Percentiles rank a stretch among this genome's conserved stretches.
These are phyloP conservation scores for Diaporthe vexans DNA, from an alignment of 2,329 filamentous ascomycete genomes.

Conservation along the genomic window DNA sequence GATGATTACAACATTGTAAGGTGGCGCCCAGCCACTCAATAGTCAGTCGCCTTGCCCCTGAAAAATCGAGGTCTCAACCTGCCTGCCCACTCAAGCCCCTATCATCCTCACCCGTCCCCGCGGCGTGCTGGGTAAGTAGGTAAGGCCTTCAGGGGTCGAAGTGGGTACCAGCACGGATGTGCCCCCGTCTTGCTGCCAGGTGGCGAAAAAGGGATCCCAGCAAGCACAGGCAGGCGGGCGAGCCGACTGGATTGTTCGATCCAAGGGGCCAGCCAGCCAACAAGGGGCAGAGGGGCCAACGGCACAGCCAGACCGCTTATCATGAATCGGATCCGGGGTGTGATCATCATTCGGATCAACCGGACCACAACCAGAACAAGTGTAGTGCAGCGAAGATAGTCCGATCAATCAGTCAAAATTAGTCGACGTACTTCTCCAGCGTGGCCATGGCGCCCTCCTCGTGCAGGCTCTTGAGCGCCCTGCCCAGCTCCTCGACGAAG, in stretches of 20 bases:
- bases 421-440: constrained; percentile 62
- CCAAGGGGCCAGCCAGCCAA: neutral
- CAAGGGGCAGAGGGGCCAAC: too few species aligned
- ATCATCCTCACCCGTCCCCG: neutral
- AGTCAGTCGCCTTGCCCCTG: neutral
- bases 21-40: constrained; percentile 2
- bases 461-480: constrained; percentile 61
- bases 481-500: constrained; percentile 61
- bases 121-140: neutral
- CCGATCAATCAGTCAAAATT: neutral
- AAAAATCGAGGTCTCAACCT: neutral
- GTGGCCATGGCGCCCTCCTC: constrained; percentile 64
- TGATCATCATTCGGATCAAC: neutral
- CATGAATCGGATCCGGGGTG: neutral
- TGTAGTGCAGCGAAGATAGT: too few species aligned
- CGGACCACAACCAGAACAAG: too few species aligned
- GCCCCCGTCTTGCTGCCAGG: neutral
- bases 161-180: constrained; percentile 32
- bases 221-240: neutral
- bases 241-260: constrained; percentile 3
- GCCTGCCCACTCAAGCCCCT: neutral
- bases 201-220: constrained; percentile 1
- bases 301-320: constrained; percentile 15
- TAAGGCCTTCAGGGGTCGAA: neutral
- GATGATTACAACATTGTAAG: constrained; percentile 26